Conservation (phyloP, 495 filamentous ascomycete species). For the Cladorrhinum samala region DNA sequence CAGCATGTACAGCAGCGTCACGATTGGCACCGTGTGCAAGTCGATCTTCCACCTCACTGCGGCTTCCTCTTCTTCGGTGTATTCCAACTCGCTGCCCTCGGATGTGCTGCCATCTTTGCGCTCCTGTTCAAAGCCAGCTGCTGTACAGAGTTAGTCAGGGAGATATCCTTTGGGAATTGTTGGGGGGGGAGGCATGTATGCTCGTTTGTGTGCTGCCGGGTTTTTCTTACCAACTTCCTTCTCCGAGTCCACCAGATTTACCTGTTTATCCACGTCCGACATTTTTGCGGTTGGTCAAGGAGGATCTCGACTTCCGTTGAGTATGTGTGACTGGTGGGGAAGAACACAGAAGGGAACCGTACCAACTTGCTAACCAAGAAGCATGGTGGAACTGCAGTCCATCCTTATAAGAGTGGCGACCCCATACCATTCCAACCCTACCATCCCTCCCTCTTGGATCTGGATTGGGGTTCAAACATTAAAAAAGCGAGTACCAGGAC, state of each 20-base stretch:
- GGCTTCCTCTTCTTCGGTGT: constrained; percentile 47
- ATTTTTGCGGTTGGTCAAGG: background rate
- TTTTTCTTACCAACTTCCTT: constrained; percentile 25
- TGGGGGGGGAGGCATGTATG: too few species aligned
- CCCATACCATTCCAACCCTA: background rate
- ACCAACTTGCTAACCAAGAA: too few species aligned
- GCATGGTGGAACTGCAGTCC: background rate
- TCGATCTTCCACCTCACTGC: constrained; percentile 47
- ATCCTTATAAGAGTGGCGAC: constrained; percentile 1
- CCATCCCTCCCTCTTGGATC: background rate
- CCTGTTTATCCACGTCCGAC: background rate
- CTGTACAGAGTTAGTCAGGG: background rate
- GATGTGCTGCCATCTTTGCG: constrained; percentile 18
- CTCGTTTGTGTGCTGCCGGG: too few species aligned
- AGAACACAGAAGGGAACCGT: background rate
- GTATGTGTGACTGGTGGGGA: background rate
- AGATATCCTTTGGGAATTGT: background rate
- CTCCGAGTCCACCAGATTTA: constrained; percentile 10
- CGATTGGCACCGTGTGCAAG: constrained; percentile 45
- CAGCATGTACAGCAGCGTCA: constrained; percentile 50
- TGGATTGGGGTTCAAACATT: background rate
- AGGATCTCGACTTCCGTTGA: background rate
- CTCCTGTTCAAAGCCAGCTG: constrained; percentile 10
- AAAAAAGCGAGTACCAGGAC: background rate
- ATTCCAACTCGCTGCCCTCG: constrained; percentile 27